Evolutionary conservation across 2,329 filamentous ascomycete genomes (phyloP).

Genomic region (Thielaviopsis ethacetica): DNA sequence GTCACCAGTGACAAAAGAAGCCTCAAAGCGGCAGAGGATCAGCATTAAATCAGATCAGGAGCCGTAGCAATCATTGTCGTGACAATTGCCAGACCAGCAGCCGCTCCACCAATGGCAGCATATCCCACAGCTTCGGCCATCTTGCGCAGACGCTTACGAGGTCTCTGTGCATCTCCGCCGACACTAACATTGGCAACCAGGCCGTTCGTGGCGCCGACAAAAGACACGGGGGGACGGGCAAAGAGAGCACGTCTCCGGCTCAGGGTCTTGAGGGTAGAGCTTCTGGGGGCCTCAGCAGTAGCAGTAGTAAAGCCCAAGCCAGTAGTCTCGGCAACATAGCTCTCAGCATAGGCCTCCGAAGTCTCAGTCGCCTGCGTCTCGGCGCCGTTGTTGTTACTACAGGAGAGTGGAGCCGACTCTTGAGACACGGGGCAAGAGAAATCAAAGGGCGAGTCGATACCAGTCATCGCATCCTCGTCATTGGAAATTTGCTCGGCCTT

Average conservation of each 20-base stretch:
- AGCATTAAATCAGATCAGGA: constrained; percentile 17
- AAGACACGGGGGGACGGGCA: neutral
- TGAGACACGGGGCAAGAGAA: neutral
- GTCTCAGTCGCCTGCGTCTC: neutral
- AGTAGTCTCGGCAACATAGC: neutral
- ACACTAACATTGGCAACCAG: neutral
- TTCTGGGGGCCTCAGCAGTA: neutral
- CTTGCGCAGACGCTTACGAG: constrained; percentile 18
- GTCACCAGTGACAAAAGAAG: neutral
- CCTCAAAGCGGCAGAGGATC: neutral
- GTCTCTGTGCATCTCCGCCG: neutral
- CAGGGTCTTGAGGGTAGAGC: neutral
- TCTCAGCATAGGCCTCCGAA: neutral
- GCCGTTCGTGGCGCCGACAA: neutral
- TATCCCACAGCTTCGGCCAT: constrained; percentile 21
- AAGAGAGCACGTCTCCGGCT: neutral
- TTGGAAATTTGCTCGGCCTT: constrained; percentile 11
- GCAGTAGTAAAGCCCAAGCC: neutral
- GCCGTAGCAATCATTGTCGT: constrained; percentile 24
- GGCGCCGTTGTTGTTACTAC: neutral
- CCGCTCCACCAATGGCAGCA: constrained; percentile 22
- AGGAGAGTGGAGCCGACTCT: neutral
- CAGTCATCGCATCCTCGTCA: neutral
- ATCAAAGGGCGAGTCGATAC: neutral
- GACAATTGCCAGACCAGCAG: constrained; percentile 21